Evolutionary conservation across 495 filamentous ascomycete species (phyloP), one percentile per base, ranked within the genome.

Genomic region (Haplographium delicatum): DNA sequence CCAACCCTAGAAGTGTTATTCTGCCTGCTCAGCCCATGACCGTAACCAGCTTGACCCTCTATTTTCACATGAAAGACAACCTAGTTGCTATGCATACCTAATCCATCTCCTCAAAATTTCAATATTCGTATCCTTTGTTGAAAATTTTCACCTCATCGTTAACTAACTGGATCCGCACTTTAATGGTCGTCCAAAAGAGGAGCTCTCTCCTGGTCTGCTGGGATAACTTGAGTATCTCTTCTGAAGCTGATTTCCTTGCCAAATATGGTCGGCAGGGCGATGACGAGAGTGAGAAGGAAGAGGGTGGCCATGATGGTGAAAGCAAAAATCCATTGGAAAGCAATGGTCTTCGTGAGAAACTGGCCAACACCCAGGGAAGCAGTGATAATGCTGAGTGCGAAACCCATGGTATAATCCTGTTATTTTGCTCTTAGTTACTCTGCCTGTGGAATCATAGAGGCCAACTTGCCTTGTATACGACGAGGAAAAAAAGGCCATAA

Each of bases 241-340:
- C 46, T 53, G 51, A 67, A 65, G 22, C 58, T 62, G 47, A 65
- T 33, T 24, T 71, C 67, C 48, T 63, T 76, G 22, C 83, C 80
- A 25, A 79, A 72, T 52, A 82, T 76, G 47, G 75, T 79, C 5
- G 86, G 83, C 22, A 82, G 65, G 4, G 82, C 83, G 44, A 90
- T 71, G 23, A 78, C 67, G 1, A 84, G 44, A 1, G 84, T 85
- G 2, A 72, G 63, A 8, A 88, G 59, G 60, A 90, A 81, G 44
- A 94, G 77, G 31, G 88, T 63, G 1, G 70, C 80, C 75, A 91
- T 90, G 64, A 94, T 84, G 53, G 79, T 72, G 58, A 94, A 91
- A 25, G 88, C 88, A 62, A 94, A 95, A 65, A 90, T 89, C 90
- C 87, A 94, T 69, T 96, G 89, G 47, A 93, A 68, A 1, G 85